Percentiles rank a stretch among this genome's conserved stretches.
These are phyloP conservation scores for Exophiala sp. DNA, from an alignment of 2,329 filamentous ascomycete species.

Conservation along the genomic window DNA sequence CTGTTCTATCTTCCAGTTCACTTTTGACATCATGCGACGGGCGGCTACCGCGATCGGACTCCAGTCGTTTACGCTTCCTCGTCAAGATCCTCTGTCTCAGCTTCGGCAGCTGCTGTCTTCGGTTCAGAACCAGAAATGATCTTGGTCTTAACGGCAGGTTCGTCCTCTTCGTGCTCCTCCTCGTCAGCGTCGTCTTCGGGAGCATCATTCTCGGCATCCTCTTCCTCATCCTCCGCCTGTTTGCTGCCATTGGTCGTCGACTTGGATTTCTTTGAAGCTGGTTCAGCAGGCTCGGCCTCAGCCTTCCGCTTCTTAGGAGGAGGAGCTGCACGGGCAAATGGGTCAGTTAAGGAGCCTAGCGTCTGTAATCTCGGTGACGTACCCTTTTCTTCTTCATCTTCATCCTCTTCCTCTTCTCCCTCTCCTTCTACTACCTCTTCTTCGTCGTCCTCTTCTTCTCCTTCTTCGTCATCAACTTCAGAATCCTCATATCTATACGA, in stretches of 20 bases:
- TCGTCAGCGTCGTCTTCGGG: constrained; percentile 20
- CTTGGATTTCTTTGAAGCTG: constrained; percentile 26
- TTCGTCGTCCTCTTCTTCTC: constrained; percentile 32
- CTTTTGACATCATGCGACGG: constrained; percentile 5
- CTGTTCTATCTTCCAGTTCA: constrained; percentile 14
- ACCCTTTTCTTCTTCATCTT: constrained; percentile 22
- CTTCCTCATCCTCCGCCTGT: constrained; percentile 23
- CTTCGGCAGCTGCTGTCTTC: constrained; percentile 19
- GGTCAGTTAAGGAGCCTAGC: too few species aligned
- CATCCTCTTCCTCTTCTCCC: constrained; percentile 21
- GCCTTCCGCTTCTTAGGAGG: constrained; percentile 28
- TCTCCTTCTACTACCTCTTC: constrained; percentile 25
- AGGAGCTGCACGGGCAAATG: constrained; percentile 5
- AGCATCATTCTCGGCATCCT: constrained; percentile 13
- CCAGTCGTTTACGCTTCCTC: constrained; percentile 18
- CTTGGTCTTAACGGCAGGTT: constrained; percentile 27
- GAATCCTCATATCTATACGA: constrained; percentile 33
- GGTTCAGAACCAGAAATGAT: constrained; percentile 18
- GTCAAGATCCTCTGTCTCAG: constrained; percentile 22
- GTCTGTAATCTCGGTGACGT: too few species aligned
- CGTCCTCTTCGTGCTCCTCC: constrained; percentile 26
- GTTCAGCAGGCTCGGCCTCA: constrained; percentile 22
- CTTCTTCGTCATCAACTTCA: constrained; percentile 34
- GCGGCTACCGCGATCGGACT: constrained; percentile 1
- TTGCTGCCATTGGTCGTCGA: constrained; percentile 13